Percentiles rank a stretch among this genome's conserved stretches.
Conservation (phyloP, 129 eudicot species). For the carrot (Daucus carota) region DNA sequence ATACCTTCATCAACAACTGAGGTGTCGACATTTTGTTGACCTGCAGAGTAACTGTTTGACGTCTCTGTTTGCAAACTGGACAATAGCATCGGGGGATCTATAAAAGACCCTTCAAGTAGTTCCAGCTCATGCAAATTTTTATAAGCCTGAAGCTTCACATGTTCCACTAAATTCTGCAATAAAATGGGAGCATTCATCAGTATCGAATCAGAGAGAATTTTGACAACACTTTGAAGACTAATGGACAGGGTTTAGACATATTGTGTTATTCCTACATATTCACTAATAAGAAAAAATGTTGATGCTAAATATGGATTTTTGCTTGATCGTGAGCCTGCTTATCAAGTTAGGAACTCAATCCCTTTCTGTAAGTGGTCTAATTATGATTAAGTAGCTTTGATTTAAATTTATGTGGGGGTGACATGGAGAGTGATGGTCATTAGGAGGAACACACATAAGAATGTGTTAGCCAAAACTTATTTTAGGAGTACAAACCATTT, state of each 20-base stretch:
- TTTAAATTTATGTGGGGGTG: background rate
- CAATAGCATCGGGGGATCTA: conserved; percentile 13
- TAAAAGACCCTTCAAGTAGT: conserved; percentile 13
- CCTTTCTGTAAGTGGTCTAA: background rate
- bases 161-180: conserved; percentile 37
- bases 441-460: background rate
- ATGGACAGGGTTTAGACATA: background rate
- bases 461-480: background rate
- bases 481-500: conserved; percentile 42
- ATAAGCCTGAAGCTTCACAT: conserved; percentile 30
- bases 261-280: background rate
- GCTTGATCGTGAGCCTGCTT: background rate
- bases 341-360: background rate
- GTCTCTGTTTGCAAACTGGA: conserved; percentile 25
- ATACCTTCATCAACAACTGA: conserved; percentile 35
- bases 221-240: background rate
- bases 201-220: background rate
- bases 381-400: background rate
- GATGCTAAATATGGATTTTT: background rate
- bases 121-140: conserved; percentile 15
- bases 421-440: background rate
- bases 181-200: background rate
- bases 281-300: background rate
- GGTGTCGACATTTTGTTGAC: conserved; percentile 23
- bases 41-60: conserved; percentile 21